A percentile compares a stretch with the other conserved stretches of the same genome.
Evolutionary conservation across 2,329 filamentous ascomycete species (phyloP).

Genomic region (Davidsoniella eucalypti): DNA sequence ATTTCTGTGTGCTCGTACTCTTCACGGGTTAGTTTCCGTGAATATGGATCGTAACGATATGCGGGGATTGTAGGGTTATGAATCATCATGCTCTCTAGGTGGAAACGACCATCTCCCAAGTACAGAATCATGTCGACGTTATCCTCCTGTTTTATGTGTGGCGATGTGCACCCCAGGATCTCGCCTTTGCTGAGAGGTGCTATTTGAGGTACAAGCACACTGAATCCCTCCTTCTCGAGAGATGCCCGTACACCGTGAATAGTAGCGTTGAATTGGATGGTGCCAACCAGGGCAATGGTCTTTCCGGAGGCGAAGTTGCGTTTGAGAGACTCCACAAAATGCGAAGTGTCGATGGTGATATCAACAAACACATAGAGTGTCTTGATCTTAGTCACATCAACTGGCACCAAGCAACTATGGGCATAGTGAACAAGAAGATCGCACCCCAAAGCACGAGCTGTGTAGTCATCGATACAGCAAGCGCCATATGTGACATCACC

Average conservation of each 20-base stretch:
- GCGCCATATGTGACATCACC: conserved; percentile 97
- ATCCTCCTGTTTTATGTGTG: conserved; percentile 42
- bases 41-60: conserved; percentile 95
- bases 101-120: conserved; percentile 82
- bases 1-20: conserved; percentile 86
- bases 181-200: conserved; percentile 85
- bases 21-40: conserved; percentile 76
- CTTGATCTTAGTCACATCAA: conserved; percentile 92
- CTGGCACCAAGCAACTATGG: conserved; percentile 88
- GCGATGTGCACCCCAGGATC: conserved; percentile 93
- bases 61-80: conserved; percentile 84
- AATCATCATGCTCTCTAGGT: conserved; percentile 97
- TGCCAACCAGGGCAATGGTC: conserved; percentile 83
- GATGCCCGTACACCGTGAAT: conserved; percentile 69
- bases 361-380: conserved; percentile 97
- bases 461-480: conserved; percentile 98
- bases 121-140: conserved; percentile 68
- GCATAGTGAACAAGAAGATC: conserved; percentile 94
- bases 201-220: conserved; percentile 78
- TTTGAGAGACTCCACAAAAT: conserved; percentile 72
- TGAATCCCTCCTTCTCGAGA: conserved; percentile 72
- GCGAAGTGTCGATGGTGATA: conserved; percentile 83
- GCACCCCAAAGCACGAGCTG: conserved; percentile 80
- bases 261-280: conserved; percentile 97
- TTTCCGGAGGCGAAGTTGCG: conserved; percentile 76